Percentiles rank a stretch among this genome's conserved stretches.
Conservation (phyloP, 2,329 filamentous ascomycete genomes). For the Ophiocordyceps camponoti-saundersi region DNA sequence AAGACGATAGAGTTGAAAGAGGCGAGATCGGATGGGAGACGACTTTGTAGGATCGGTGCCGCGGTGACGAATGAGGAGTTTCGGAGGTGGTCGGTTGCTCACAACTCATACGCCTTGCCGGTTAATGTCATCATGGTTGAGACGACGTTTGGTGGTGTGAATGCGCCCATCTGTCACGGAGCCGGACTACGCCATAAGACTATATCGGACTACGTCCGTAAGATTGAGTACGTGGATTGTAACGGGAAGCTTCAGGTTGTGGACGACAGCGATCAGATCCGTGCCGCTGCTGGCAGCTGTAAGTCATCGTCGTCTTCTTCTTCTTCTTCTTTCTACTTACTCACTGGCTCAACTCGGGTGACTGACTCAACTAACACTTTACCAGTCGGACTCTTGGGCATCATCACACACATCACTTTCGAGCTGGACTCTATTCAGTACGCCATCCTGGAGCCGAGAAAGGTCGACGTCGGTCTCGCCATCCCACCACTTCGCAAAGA, state of each 20-base stretch:
- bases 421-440: neutral
- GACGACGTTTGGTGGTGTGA: neutral
- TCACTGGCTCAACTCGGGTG: no score
- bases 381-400: neutral
- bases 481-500: neutral
- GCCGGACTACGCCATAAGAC: neutral
- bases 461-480: neutral
- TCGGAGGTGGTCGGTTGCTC: neutral
- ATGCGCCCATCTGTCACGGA: neutral
- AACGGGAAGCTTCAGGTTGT: neutral
- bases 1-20: neutral
- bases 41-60: neutral
- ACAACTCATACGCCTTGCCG: neutral
- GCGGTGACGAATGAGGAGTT: neutral
- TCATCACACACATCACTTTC: neutral
- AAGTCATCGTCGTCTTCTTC: neutral
- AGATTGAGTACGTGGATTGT: neutral
- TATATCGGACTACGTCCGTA: neutral
- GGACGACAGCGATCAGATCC: neutral
- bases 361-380: neutral
- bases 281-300: neutral
- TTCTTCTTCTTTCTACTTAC: no score
- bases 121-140: neutral
- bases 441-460: neutral
- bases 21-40: neutral